These are phyloP conservation scores for Psilocybe cubensis DNA, from an alignment of 768 basidiomycete species.

Conservation along the genomic window DNA sequence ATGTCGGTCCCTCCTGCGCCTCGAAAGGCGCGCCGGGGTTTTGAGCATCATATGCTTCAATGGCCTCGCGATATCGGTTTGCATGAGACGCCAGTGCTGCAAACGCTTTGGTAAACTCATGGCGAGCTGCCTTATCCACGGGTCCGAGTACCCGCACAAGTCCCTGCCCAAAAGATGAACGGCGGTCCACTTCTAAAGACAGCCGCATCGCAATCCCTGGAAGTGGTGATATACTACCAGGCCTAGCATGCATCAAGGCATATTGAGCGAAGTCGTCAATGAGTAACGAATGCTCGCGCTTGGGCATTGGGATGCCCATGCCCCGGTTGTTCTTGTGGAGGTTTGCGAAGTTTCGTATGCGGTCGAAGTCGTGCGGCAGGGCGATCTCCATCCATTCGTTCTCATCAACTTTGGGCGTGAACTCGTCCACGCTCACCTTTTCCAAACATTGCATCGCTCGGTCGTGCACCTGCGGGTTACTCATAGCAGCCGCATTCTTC, in stretches of 20 bases:
- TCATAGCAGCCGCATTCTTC: background rate
- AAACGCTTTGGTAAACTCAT: background rate
- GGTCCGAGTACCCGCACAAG: background rate
- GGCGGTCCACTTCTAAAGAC: background rate
- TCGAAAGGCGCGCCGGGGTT: background rate
- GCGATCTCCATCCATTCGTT: background rate
- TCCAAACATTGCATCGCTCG: background rate
- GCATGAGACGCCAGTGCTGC: background rate
- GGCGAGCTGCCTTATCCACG: background rate
- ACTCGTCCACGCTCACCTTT: background rate
- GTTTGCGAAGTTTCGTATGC: background rate
- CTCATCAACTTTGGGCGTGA: background rate
- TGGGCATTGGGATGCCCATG: background rate
- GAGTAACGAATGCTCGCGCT: background rate
- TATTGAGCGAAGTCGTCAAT: background rate
- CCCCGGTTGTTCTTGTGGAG: background rate
- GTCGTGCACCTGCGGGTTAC: background rate
- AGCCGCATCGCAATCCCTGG: background rate
- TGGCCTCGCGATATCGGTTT: background rate
- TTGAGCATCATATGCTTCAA: background rate
- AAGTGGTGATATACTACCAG: background rate
- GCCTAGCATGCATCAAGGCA: background rate
- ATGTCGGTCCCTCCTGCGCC: background rate
- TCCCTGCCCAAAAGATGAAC: background rate
- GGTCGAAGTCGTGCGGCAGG: background rate